Evolutionary conservation across 2,329 filamentous ascomycete species (phyloP).

Genomic region (Beauveria rudraprayagi): DNA sequence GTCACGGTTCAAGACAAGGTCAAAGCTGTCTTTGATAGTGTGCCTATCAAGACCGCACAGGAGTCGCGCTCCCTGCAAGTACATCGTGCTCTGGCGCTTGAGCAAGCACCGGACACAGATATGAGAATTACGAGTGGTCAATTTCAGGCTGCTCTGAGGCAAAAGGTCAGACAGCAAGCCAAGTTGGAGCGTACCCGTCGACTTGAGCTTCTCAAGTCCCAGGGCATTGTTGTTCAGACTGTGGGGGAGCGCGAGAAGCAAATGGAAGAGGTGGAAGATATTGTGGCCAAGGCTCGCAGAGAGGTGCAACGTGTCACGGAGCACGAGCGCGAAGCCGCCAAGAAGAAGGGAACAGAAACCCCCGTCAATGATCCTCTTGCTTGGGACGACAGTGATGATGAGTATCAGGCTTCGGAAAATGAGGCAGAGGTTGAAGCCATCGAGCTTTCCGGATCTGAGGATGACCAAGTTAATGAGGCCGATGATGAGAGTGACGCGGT

Average conservation of each 20-base stretch:
- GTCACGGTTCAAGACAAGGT: slow-evolving; percentile 42
- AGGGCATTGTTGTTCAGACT: slow-evolving; percentile 74
- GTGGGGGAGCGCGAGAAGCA: slow-evolving; percentile 79
- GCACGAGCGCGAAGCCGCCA: slow-evolving; percentile 65
- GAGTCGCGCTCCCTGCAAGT: slow-evolving; percentile 57
- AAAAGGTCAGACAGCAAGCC: slow-evolving; percentile 72
- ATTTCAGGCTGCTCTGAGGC: slow-evolving; percentile 59
- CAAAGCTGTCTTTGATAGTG: slow-evolving; percentile 60
- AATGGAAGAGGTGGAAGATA: slow-evolving; percentile 75
- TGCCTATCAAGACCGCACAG: slow-evolving; percentile 54
- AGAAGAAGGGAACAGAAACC: slow-evolving; percentile 48
- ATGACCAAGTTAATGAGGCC: slow-evolving; percentile 24
- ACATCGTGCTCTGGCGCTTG: slow-evolving; percentile 66
- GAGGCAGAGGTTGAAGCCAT: slow-evolving; percentile 26
- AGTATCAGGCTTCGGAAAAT: slow-evolving; percentile 34
- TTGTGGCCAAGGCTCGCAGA: slow-evolving; percentile 74
- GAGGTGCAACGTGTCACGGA: slow-evolving; percentile 66
- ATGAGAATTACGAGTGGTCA: slow-evolving; percentile 59
- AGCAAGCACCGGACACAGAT: slow-evolving; percentile 52
- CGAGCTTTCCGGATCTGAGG: slow-evolving; percentile 29
- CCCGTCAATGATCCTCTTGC: slow-evolving; percentile 42
- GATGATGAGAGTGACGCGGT: slow-evolving; percentile 27
- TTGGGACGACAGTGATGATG: slow-evolving; percentile 51
- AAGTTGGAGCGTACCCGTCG: slow-evolving; percentile 67
- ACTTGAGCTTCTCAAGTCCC: slow-evolving; percentile 66